Evolutionary conservation across 2,329 filamentous ascomycete species (phyloP), one percentile per base, ranked within the genome.

Genomic region (Ilyonectria destructans): DNA sequence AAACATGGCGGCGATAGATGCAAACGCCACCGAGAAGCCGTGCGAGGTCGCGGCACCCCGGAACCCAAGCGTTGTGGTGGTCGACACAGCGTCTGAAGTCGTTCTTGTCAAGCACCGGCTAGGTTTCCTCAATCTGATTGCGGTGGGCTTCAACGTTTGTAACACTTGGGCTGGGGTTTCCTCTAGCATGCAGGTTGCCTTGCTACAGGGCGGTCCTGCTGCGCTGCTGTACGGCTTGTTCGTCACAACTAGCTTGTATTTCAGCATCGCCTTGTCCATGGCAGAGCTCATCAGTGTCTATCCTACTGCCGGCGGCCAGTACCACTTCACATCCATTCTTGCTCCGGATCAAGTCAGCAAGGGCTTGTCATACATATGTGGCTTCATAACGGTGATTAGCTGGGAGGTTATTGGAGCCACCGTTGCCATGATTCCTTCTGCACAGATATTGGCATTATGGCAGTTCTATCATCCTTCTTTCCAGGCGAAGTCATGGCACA

Each of bases 231-330:
- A 81, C 52, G 79, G 80, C 45, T 23, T 45, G 6, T 51, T 71
- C 19, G 49, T 71, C 61, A 48, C 37, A 23, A 31, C 49, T 7
- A 33, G 49, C 45, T 31, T 70, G 17, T 71, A 68, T n/a, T 4
- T 29, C 13, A 43, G 64, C 15, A 72, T 77, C 13, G 76, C 74
- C 1, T 56, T 80, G 13, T 79, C 74, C n/a, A 74, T 82, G 70
- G 80, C 79, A 3, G 81, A 83, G 69, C 74, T 82, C 3, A 77
- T 78, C 5, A 77, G 76, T 26, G 78, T 78, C 3, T 82, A 80
- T 43, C 80, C 80, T 0, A 82, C 80, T 4, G 81, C 80, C 0
- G 80, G 81, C 2, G 81, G 80, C 2, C 80, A 82, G 51, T 82
- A 82, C 58, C 37, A 46, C 29, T 56, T 62, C 26, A 33, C 37